Conservation (phyloP, 2,329 filamentous ascomycete species). For the Aspergillus neotritici region DNA sequence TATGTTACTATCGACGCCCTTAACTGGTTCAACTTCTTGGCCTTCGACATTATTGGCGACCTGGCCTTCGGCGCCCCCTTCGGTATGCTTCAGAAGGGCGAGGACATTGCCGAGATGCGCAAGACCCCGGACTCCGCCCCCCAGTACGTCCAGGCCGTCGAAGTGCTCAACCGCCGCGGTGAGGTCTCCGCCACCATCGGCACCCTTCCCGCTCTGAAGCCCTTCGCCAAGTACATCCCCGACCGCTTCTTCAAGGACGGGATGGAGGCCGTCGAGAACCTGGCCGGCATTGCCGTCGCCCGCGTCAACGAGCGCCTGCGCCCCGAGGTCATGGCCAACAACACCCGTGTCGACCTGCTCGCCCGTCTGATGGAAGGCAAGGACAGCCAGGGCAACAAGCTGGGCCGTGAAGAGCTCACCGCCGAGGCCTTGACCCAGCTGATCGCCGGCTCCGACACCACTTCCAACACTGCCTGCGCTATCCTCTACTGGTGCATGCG, state of each 20-base stretch:
- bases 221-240: slow-evolving; percentile 72
- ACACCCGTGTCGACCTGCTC: slow-evolving; percentile 71
- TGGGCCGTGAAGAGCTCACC: slow-evolving; percentile 74
- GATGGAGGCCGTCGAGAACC: slow-evolving; percentile 66
- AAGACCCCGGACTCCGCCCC: slow-evolving; percentile 55
- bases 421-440: slow-evolving; percentile 86
- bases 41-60: slow-evolving; percentile 57
- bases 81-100: slow-evolving; percentile 72
- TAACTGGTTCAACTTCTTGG: slow-evolving; percentile 71
- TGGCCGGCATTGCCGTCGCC: slow-evolving; percentile 83
- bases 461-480: slow-evolving; percentile 72
- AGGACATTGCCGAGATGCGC: slow-evolving; percentile 70
- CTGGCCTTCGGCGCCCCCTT: slow-evolving; percentile 70
- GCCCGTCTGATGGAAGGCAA: slow-evolving; percentile 79
- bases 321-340: slow-evolving; percentile 54
- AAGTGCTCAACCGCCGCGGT: slow-evolving; percentile 81
- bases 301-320: slow-evolving; percentile 70
- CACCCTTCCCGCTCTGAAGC: slow-evolving; percentile 66
- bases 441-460: slow-evolving; percentile 64
- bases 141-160: slow-evolving; percentile 70
- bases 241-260: slow-evolving; percentile 77
- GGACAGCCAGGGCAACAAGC: slow-evolving; percentile 69
- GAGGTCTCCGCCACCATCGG: slow-evolving; percentile 80
- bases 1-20: slow-evolving; percentile 66
- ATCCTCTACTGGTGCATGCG: slow-evolving; percentile 69